Conservation (phyloP, 1,139 yeast species). For the Sugiyamaella grinbergsii region DNA sequence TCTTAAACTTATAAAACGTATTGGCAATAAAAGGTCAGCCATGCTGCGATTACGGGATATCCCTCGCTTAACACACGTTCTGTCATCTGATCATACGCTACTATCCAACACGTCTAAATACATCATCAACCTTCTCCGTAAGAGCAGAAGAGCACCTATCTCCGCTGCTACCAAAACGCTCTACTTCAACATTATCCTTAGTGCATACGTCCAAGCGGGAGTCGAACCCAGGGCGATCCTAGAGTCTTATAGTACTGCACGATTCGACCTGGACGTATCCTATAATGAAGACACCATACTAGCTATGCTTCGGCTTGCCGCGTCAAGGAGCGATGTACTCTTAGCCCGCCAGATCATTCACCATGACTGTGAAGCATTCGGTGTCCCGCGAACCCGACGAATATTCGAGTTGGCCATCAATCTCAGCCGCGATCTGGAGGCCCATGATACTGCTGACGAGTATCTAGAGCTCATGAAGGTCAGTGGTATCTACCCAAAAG, state of each 20-base stretch:
- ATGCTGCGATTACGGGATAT: constrained; percentile 20
- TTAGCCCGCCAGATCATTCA: constrained; percentile 27
- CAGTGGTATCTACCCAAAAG: constrained; percentile 11
- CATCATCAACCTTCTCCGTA: not conserved
- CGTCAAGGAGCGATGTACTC: constrained; percentile 22
- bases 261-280: constrained; percentile 25
- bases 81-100: not conserved
- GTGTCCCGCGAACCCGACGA: constrained; percentile 22
- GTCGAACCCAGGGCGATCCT: constrained; percentile 22
- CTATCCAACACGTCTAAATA: not conserved
- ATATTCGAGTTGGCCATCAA: constrained; percentile 20
- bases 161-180: constrained; percentile 33
- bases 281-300: constrained; percentile 37
- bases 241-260: constrained; percentile 27
- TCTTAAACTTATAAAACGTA: constrained; percentile 27
- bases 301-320: constrained; percentile 26
- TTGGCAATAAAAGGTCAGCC: constrained; percentile 31
- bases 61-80: not conserved
- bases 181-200: constrained; percentile 34
- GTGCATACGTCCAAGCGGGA: constrained; percentile 19
- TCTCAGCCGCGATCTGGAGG: constrained; percentile 4
- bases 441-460: constrained; percentile 7
- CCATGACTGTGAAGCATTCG: constrained; percentile 26
- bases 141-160: constrained; percentile 22
- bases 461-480: constrained; percentile 11